Percentiles rank a stretch among this genome's conserved stretches.
phyloP scores from a whole-genome alignment of 495 filamentous ascomycete species.

The Penicillium psychrofluorescens region DNA sequence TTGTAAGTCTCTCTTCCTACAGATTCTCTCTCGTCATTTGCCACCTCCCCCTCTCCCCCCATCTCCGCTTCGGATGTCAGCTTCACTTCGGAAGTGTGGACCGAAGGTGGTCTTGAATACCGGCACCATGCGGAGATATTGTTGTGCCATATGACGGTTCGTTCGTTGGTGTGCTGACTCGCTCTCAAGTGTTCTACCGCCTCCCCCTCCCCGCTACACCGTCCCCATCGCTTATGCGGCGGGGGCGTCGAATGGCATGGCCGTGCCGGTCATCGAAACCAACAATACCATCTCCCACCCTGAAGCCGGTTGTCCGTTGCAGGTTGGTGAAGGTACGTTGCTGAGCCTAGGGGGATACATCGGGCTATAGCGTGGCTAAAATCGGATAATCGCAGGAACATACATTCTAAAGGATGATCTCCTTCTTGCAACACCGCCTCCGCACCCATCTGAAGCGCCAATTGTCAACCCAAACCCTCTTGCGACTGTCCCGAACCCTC shows the following conservation, averaged over 20 bases:
- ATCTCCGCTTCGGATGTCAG: neutral
- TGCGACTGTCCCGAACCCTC: constrained; percentile 71
- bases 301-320: constrained; percentile 60
- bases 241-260: constrained; percentile 54
- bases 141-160: no score
- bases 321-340: constrained; percentile 79
- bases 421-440: constrained; percentile 86
- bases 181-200: constrained; percentile 62
- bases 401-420: constrained; percentile 86
- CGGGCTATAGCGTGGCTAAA: constrained; percentile 8
- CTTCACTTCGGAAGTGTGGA: neutral
- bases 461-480: constrained; percentile 82
- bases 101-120: no score
- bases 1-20: constrained; percentile 23
- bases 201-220: constrained; percentile 78
- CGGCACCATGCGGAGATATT: no score
- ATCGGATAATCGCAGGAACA: constrained; percentile 50
- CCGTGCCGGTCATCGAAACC: constrained; percentile 74
- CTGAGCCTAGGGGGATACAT: neutral
- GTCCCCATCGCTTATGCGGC: constrained; percentile 58
- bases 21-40: neutral
- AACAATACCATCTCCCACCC: constrained; percentile 82
- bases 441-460: constrained; percentile 88
- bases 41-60: no score
- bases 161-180: constrained; percentile 7